phyloP scores from a whole-genome alignment of 2,329 filamentous ascomycete genomes.

The Neocatenulostroma microsporum region DNA sequence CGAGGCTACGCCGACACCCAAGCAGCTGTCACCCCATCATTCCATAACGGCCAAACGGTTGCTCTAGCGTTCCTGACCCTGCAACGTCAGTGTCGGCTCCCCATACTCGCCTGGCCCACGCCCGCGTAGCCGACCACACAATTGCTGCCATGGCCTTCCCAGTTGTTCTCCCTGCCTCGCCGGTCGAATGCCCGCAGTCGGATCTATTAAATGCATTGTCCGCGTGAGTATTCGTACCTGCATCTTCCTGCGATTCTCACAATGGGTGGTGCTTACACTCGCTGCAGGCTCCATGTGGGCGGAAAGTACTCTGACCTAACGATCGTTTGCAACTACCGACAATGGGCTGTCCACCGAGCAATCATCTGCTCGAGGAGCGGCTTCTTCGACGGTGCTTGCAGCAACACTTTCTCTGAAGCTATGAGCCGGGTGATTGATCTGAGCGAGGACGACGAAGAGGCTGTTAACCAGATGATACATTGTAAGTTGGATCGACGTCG shows the following conservation, averaged over 20 bases:
- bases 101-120: background rate
- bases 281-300: constrained; percentile 27
- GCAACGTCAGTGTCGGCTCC: background rate
- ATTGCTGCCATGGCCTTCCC: constrained; percentile 1
- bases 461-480: constrained; percentile 34
- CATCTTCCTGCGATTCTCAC: background rate
- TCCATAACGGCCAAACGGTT: background rate
- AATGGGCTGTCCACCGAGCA: constrained; percentile 42
- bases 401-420: constrained; percentile 28
- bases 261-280: constrained; percentile 15
- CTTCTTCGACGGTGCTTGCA: constrained; percentile 37
- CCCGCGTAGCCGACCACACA: background rate
- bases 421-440: constrained; percentile 30
- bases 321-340: constrained; percentile 38
- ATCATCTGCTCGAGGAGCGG: constrained; percentile 42
- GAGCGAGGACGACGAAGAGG: constrained; percentile 32
- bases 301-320: constrained; percentile 43
- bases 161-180: background rate
- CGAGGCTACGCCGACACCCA: background rate
- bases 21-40: background rate
- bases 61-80: no score
- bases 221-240: constrained; percentile 32
- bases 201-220: constrained; percentile 38
- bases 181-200: constrained; percentile 10
- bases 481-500: constrained; percentile 21